Evolutionary conservation across 2,329 filamentous ascomycete species (phyloP).

Genomic region (Ophidiomyces ophidiicola): DNA sequence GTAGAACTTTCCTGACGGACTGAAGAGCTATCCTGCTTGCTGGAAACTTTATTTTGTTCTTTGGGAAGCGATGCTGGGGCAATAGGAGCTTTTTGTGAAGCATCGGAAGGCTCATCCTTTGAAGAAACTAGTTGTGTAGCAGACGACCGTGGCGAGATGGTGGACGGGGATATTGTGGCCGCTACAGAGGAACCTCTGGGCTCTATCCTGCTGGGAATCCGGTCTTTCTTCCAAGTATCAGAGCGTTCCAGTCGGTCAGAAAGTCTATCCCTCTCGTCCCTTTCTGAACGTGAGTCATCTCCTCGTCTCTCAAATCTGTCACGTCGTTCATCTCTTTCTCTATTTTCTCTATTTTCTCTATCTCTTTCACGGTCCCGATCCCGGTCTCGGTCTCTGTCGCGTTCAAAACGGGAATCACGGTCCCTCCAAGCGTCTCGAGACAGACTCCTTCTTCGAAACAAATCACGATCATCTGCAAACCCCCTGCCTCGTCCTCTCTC

Average conservation of each 20-base stretch:
- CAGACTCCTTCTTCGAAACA: conserved; percentile 33
- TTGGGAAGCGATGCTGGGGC: background rate
- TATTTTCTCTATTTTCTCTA: conserved; percentile 22
- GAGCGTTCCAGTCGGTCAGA: conserved; percentile 24
- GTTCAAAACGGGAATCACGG: conserved; percentile 21
- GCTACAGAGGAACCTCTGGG: conserved; percentile 19
- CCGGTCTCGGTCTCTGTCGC: conserved; percentile 23
- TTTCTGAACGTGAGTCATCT: conserved; percentile 22
- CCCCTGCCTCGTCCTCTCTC: conserved; percentile 33
- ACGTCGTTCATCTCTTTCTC: conserved; percentile 17
- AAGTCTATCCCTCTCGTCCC: conserved; percentile 18
- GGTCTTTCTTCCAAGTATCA: conserved; percentile 32
- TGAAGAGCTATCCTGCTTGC: conserved; percentile 3
- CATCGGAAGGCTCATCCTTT: conserved; percentile 5
- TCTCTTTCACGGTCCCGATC: conserved; percentile 18
- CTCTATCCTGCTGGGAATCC: conserved; percentile 20
- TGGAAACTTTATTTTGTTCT: conserved; percentile 6
- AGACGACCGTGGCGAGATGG: conserved; percentile 11
- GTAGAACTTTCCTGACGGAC: conserved; percentile 21
- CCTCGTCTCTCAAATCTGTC: conserved; percentile 18
- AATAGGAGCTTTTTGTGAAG: conserved; percentile 8
- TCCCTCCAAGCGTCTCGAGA: conserved; percentile 35
- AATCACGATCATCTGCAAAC: conserved; percentile 33
- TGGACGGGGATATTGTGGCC: conserved; percentile 14
- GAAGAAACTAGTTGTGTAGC: background rate